These are phyloP conservation scores for Anaeromyces robustus DNA, from an alignment of 192 early-diverging fungal genomes.

Conservation along the genomic window DNA sequence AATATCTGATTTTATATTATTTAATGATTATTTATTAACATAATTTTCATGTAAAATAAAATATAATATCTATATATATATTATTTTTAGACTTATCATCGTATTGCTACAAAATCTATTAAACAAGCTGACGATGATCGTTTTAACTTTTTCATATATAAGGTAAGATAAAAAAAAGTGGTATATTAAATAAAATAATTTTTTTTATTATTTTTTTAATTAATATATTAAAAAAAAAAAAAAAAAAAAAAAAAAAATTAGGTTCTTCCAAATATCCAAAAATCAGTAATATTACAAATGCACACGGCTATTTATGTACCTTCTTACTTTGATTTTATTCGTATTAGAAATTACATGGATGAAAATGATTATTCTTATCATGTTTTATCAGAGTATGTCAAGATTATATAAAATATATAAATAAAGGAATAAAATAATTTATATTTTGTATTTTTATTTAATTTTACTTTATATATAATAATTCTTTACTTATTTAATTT, in stretches of 20 bases:
- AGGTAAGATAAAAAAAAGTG: conserved; percentile 16
- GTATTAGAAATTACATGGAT: conserved; percentile 73
- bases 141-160: conserved; percentile 71
- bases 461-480: too few species aligned
- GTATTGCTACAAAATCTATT: conserved; percentile 43
- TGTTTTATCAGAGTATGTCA: conserved; percentile 63
- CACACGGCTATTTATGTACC: conserved; percentile 61
- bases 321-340: conserved; percentile 93
- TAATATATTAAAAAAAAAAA: too few species aligned
- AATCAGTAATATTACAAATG: conserved; percentile 17
- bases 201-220: not conserved
- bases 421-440: too few species aligned
- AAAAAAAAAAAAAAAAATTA: conserved; percentile 1
- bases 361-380: conserved; percentile 59
- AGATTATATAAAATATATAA: not conserved
- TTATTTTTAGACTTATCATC: conserved; percentile 40
- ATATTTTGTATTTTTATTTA: too few species aligned
- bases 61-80: conserved; percentile 1
- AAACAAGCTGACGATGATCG: conserved; percentile 55
- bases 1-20: too few species aligned
- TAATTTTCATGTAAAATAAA: too few species aligned
- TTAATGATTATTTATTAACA: too few species aligned
- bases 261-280: conserved; percentile 36
- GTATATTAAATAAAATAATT: not conserved
- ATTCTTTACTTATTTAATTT: too few species aligned